Base-by-base conservation (phyloP, 2,329 filamentous ascomycete genomes). In the Colletotrichum tamarilloi region DNA sequence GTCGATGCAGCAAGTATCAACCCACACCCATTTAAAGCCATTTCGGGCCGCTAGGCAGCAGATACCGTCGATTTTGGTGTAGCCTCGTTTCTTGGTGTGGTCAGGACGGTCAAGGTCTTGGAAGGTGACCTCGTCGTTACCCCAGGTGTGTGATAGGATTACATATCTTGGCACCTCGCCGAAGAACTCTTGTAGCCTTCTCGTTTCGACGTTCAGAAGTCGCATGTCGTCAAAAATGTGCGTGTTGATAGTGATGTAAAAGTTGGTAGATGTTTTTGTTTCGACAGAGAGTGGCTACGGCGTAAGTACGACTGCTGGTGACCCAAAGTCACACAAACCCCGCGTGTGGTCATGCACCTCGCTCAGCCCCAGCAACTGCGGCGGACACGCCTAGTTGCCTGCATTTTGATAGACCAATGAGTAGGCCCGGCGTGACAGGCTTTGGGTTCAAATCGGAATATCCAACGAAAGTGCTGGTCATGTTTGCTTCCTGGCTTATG, bases 61-160 rank as follows among this genome's bases (percentile, higher is more conserved):
- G 4, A 75, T 74, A 2, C 74, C 60, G 6, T 72, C 32, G 30
- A 81, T 73, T 66, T 81, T 81, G 5, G 30, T 64, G n/a, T 70
- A 80, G 1, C 78, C 80, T 3, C 24, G 71, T n/a, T 62, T 72
- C 2, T 3, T 59, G 3, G 16, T 38, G 56, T 62, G 7, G 26
- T 11, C 42, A 22, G 60, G 28, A 5, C 32, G 3, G 74, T 62
- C 32, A 30, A 78, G 71, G 19, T 81, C 78, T n/a, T 80, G 75
- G 30, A 79, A 79, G 3, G 73, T 74, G 0, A 82, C 76, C 62
- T 83, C 81, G 1, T 79, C 78, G 1, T 76, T 67, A 9, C 75
- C 77, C 81, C 82, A 83, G 0, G 79, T 82, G 58, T 83, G 82
- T 2, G 81, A 83, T 1, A 84, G 76, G 28, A 83, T 83, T 12